Evolutionary conservation across 306 rosid genomes (phyloP).

Genomic region (Prunus mume): DNA sequence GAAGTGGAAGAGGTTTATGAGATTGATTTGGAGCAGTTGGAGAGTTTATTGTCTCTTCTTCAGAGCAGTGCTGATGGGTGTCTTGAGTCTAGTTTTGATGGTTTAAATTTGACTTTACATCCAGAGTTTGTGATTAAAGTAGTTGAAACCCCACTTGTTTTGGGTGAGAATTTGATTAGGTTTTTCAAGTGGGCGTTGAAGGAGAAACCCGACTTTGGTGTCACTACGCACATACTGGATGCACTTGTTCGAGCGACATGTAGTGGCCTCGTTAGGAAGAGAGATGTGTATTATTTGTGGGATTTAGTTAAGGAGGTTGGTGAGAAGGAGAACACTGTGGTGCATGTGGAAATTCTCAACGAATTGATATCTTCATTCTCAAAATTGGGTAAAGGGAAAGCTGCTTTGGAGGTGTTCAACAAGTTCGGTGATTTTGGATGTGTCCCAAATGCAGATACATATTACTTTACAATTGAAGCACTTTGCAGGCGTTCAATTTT

Average conservation of each 20-base stretch:
- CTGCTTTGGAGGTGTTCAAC: slow-evolving; percentile 59
- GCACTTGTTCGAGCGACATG: slow-evolving; percentile 43
- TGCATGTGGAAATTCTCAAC: slow-evolving; percentile 47
- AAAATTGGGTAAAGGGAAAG: slow-evolving; percentile 67
- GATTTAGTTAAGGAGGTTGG: slow-evolving; percentile 58
- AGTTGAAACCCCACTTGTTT: slow-evolving; percentile 44
- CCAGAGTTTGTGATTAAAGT: slow-evolving; percentile 46
- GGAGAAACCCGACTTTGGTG: slow-evolving; percentile 37
- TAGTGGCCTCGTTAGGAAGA: slow-evolving; percentile 26
- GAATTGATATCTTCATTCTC: slow-evolving; percentile 48
- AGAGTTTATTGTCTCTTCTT: slow-evolving; percentile 46
- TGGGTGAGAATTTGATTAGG: slow-evolving; percentile 55
- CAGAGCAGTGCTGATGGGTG: slow-evolving; percentile 45
- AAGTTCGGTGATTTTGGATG: slow-evolving; percentile 48
- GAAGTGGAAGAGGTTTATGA: slow-evolving; percentile 31
- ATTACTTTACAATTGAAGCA: slow-evolving; percentile 57
- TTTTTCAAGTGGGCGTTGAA: slow-evolving; percentile 66
- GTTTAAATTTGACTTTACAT: slow-evolving; percentile 39
- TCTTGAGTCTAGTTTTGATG: slow-evolving; percentile 49
- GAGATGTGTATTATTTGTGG: slow-evolving; percentile 53
- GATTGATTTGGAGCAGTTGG: slow-evolving; percentile 50
- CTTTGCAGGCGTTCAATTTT: slow-evolving; percentile 50
- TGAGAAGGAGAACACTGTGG: slow-evolving; percentile 34
- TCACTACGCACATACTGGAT: slow-evolving; percentile 39
- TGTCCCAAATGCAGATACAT: slow-evolving; percentile 56